These are phyloP conservation scores for Diaporthe sp. DNA, from an alignment of 2,329 filamentous ascomycete genomes.

Conservation along the genomic window DNA sequence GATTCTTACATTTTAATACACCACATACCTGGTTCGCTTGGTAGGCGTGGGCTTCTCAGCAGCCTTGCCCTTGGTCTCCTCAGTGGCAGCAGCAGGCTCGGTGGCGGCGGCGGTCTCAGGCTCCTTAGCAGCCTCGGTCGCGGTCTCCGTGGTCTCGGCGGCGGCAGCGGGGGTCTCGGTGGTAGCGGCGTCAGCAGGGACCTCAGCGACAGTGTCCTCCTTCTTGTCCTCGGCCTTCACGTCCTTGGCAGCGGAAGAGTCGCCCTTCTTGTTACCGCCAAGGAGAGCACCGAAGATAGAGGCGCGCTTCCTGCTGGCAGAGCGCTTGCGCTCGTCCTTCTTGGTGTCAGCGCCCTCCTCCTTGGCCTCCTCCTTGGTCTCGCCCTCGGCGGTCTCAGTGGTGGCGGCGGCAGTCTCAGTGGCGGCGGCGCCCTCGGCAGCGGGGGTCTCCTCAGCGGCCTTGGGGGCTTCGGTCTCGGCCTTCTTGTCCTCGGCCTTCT, in stretches of 20 bases:
- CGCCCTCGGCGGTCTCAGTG: slow-evolving; percentile 47
- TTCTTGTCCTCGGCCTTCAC: slow-evolving; percentile 50
- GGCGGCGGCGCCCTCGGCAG: slow-evolving; percentile 51
- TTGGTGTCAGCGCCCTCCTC: slow-evolving; percentile 64
- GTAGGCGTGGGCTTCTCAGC: slow-evolving; percentile 61
- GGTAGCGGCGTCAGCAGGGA: slow-evolving; percentile 45
- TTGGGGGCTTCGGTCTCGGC: slow-evolving; percentile 50
- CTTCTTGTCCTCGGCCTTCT: slow-evolving; percentile 47
- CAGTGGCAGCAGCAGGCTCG: slow-evolving; percentile 47
- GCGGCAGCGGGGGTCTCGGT: slow-evolving; percentile 53
- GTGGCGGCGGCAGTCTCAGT: slow-evolving; percentile 52
- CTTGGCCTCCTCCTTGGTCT: slow-evolving; percentile 51
- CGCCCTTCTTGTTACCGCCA: slow-evolving; percentile 67
- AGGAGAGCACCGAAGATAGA: slow-evolving; percentile 74
- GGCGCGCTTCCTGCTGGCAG: slow-evolving; percentile 74
- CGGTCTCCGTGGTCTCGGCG: slow-evolving; percentile 39
- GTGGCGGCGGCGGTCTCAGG: slow-evolving; percentile 48
- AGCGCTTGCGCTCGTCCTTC: slow-evolving; percentile 73
- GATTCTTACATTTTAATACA: slow-evolving; percentile 43
- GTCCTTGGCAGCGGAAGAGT: slow-evolving; percentile 56
- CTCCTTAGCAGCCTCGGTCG: slow-evolving; percentile 33
- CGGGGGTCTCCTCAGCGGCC: slow-evolving; percentile 51
- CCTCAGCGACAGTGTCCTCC: slow-evolving; percentile 47
- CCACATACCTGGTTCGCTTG: slow-evolving; percentile 66
- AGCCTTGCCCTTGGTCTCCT: slow-evolving; percentile 51